phyloP scores from a whole-genome alignment of 2,329 filamentous ascomycete species.

The Colletotrichum gigasporum region DNA sequence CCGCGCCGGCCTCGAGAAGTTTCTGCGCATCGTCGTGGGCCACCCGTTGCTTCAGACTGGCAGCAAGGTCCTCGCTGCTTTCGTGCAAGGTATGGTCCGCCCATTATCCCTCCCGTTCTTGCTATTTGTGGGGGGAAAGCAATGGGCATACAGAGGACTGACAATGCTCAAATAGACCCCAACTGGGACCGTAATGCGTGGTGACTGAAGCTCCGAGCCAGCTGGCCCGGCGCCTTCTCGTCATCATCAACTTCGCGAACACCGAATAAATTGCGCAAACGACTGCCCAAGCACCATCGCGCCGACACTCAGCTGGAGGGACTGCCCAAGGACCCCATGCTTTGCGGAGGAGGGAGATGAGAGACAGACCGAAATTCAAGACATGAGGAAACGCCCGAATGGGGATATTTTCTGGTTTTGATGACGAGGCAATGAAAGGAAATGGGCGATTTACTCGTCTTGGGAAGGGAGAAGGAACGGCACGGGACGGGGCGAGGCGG shows the following conservation, averaged over 20 bases:
- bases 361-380: background rate
- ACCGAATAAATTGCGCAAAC: conserved; percentile 32
- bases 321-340: conserved; percentile 1
- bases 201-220: conserved; percentile 57
- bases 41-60: conserved; percentile 97
- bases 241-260: conserved; percentile 9
- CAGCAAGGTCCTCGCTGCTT: conserved; percentile 94
- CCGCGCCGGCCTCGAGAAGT: conserved; percentile 90
- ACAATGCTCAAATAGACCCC: conserved; percentile 69
- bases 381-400: too few relatives aligned
- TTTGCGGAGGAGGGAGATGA: background rate
- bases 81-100: conserved; percentile 83
- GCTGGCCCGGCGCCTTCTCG: conserved; percentile 20
- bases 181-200: conserved; percentile 94
- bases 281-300: conserved; percentile 13
- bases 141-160: background rate
- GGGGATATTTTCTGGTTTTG: too few relatives aligned
- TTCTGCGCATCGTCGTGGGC: conserved; percentile 96
- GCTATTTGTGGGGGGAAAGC: background rate
- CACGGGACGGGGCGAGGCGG: too few relatives aligned
- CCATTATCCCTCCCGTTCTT: conserved; percentile 14
- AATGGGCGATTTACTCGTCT: too few relatives aligned
- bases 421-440: too few relatives aligned
- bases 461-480: too few relatives aligned
- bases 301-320: conserved; percentile 27